Evolutionary conservation across 768 basidiomycete species (phyloP), one percentile per base, ranked within the genome.

Genomic region (Galerina sulciceps): DNA sequence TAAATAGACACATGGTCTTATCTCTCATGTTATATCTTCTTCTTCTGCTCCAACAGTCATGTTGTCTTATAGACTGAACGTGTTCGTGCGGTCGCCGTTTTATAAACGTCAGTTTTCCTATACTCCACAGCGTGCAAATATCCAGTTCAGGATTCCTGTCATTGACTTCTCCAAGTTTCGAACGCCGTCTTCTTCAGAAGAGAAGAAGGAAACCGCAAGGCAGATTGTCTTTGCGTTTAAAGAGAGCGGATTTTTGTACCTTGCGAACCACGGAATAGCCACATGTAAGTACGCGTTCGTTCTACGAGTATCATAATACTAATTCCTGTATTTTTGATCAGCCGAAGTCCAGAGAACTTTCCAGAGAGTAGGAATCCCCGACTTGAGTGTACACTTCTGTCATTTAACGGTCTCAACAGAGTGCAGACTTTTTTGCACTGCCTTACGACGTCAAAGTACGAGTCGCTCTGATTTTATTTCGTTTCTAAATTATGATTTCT

Each of bases 181-280:
- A 54, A 66, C 75, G 18, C 79, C 85, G 1, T 66, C 73, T n/a
- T 80, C 85, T 0, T 49, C 67, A 1, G 72, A 76, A 13, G 87
- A 90, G 66, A 90, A 85, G 74, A 80, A 82, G 58, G 68, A 78
- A 6, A 82, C 86, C 0, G 91, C 93, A 2, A 75, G 82, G 44
- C 81, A 87, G 61, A 81, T 95, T 36, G 90, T 90, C 36, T 80
- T 81, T 38, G 93, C 89, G 0, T 91, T 93, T 77, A 93, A 88
- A 66, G 82, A 88, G 55, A 87, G 87, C 55, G 90, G 92, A 0
- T 94, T 94, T 66, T 79, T 94, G 44, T 94, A 94, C 71, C 75
- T 95, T 37, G 78, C 78, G 20, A 84, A 85, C 40, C 90, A 94
- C 73, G 90, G 91, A 2, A 86, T 94, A 53, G 74, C 86, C 17